Base-by-base conservation (phyloP, 129 eudicot genomes). In the Escallonia herrerae region DNA sequence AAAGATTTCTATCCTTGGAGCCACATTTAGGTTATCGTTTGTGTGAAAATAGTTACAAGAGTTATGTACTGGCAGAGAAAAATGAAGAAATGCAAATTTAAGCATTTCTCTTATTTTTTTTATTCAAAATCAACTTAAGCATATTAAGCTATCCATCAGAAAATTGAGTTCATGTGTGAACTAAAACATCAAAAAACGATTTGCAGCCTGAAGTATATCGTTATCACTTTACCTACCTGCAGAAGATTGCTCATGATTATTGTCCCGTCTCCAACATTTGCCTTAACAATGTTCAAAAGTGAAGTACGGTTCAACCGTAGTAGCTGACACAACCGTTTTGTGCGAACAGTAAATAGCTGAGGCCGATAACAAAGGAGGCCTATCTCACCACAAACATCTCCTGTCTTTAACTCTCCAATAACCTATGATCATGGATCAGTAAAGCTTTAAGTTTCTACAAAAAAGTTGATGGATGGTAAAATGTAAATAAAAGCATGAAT, bases 331-430 rank as follows among this genome's bases (percentile, higher is more conserved):
- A 87, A 63, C 52, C 89, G 86, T 72, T 78, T 87, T 22, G 95
- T 84, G 7, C 91, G 91, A 64, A 80, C 86, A 0, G 91, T 84
- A 69, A 81, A 87, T 22, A 82, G 84, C 58, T 87, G 95, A 15
- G 95, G 91, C 60, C 84, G 66, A 65, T 84, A 87, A 82, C 95
- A 84, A 45, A 87, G 91, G 58, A 87, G 89, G 40, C 96, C 91
- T 39, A 80, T 77, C 76, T 88, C 96, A 56, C 96, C 96, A 53
- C 82, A 84, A 40, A 84, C 80, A 40, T 80, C 91, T 42, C 96
- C 96, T 0, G 83, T 61, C 72, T 64, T 77, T 54, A 68, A 72
- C 64, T 87, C 90, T 5, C 80, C 81, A 6, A 84, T 77, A 56
- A 74, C 77, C 77, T 86, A 76, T 63, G 68, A 48, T 15, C 66